These are phyloP conservation scores for Paecilomyces niveus DNA, from an alignment of 2,329 filamentous ascomycete species.

Conservation along the genomic window DNA sequence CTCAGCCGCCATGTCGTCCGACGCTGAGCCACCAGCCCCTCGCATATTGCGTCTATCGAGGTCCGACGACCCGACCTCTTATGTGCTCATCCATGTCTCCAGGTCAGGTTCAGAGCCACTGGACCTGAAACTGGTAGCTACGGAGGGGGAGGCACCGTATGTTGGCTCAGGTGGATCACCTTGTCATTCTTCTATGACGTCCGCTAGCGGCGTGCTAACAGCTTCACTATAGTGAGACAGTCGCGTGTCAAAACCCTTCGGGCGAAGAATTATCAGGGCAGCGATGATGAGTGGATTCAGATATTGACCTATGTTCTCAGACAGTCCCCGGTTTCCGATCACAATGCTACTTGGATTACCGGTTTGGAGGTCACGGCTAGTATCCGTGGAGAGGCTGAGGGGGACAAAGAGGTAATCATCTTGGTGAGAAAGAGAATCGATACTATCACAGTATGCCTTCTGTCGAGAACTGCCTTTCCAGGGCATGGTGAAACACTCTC, in stretches of 20 bases:
- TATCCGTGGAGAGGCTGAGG: constrained; percentile 16
- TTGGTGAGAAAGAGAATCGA: constrained; percentile 37
- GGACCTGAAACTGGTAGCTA: constrained; percentile 50
- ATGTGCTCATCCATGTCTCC: constrained; percentile 46
- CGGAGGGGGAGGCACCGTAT: constrained; percentile 52
- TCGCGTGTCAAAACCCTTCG: constrained; percentile 29
- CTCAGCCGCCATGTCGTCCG: constrained; percentile 5
- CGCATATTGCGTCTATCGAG: constrained; percentile 45
- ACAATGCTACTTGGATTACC: constrained; percentile 11
- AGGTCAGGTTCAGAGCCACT: constrained; percentile 31
- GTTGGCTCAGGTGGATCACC: constrained; percentile 34
- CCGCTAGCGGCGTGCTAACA: constrained; percentile 8
- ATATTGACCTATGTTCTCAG: constrained; percentile 30
- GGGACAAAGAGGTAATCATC: constrained; percentile 30
- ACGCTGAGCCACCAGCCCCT: constrained; percentile 9
- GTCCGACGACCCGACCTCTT: constrained; percentile 32
- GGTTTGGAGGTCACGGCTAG: constrained; percentile 27
- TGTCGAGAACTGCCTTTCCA: not conserved
- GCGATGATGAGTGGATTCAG: constrained; percentile 34
- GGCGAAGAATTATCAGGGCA: constrained; percentile 37
- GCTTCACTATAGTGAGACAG: constrained; percentile 28
- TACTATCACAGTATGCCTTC: constrained; percentile 41
- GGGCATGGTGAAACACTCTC: constrained; percentile 4
- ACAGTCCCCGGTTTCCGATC: constrained; percentile 13
- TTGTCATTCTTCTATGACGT: constrained; percentile 1